These are phyloP conservation scores for Paramarasmius palmivorus DNA, from an alignment of 1,284 basidiomycete genomes.

Conservation along the genomic window DNA sequence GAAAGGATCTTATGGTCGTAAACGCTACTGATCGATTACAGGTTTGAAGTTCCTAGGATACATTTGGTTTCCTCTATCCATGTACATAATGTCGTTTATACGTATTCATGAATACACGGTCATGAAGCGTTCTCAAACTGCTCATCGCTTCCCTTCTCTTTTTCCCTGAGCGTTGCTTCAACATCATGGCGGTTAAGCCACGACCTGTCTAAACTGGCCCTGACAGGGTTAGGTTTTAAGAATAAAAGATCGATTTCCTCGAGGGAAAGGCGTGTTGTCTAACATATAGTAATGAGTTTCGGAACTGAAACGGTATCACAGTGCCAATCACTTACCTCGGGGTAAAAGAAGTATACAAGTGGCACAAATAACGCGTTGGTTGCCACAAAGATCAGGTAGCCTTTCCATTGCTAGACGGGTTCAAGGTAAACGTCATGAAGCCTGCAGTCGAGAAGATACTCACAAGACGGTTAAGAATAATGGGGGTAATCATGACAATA, in stretches of 20 bases:
- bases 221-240: conserved; percentile 1
- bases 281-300: background rate
- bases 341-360: conserved; percentile 9
- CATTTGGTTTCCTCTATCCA: no score
- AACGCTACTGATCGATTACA: no score
- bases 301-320: background rate
- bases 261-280: conserved; percentile 6
- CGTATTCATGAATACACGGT: no score
- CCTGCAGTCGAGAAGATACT: background rate
- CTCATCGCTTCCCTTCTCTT: conserved; percentile 2
- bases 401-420: conserved; percentile 8
- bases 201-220: background rate
- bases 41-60: no score
- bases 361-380: conserved; percentile 8
- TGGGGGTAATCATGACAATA: conserved; percentile 10
- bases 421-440: background rate
- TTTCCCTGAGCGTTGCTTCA: background rate
- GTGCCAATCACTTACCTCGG: background rate
- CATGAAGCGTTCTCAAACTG: background rate
- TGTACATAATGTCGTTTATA: no score
- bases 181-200: background rate
- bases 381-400: conserved; percentile 6
- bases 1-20: no score
- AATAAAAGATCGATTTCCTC: conserved; percentile 9
- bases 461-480: conserved; percentile 8